Base-by-base conservation (phyloP, 192 early-diverging fungal species). In the Entomortierella chlamydospora region DNA sequence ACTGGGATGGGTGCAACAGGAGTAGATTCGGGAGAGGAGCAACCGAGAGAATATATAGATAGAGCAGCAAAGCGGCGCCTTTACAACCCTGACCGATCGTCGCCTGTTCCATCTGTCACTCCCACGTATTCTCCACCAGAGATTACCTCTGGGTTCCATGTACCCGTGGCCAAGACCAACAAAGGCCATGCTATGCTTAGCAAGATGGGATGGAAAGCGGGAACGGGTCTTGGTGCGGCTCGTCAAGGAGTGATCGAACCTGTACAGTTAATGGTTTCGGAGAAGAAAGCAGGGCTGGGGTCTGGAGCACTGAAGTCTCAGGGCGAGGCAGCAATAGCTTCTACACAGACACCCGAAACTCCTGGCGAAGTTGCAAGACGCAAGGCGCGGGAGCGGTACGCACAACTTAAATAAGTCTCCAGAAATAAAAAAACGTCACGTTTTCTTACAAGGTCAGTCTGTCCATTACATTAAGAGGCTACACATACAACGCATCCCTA, bases 181-280 rank as follows among this genome's bases (percentile, higher is more conserved):
- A 86, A 83, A 20, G 91, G 91, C 0, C 83, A 82, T 39, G 67
- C 77, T 6, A 83, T 92, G 84, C 61, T 92, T 28, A 81, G 83
- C 51, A 87, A 85, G 67, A 85, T 90, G 85, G 91, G 91, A 2
- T 92, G 91, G 91, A 86, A 87, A 41, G 83, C 87, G 37, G 90
- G 89, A 1, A 72, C 79, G 11, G 84, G 84, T 7, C 57, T 90
- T 11, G 89, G 89, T 4, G 67, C 52, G 2, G 28, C 76, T 5
- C 30, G 76, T 18, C 76, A 72, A 45, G 85, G 85, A 15, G 77
- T 82, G 12, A 68, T 87, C 1, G 82, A 79, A 22, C 85, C 85
- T 10, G 71, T 87, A 33, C 67, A 83, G 50, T 64, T 81, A 15
- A 54, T 60, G 45, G 78, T 83, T 9, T 63, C 86, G 33, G 81